phyloP scores from a whole-genome alignment of 192 early-diverging fungal genomes.

The Backusella luteola region DNA sequence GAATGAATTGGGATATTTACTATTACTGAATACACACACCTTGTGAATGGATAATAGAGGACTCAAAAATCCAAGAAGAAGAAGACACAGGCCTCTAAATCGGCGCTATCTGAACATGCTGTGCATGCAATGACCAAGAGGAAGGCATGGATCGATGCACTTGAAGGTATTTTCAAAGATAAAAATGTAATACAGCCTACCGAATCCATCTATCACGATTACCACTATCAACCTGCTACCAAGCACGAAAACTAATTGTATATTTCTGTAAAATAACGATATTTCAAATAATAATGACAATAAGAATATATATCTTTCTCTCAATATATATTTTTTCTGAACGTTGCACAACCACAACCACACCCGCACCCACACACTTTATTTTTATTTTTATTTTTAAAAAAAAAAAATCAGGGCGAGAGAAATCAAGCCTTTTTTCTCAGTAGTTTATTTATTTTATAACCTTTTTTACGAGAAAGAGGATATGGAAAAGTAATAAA shows the following conservation, averaged over 20 bases:
- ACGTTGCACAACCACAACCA: neutral
- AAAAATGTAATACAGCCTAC: slow-evolving; percentile 44
- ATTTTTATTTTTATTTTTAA: neutral
- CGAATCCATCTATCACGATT: slow-evolving; percentile 40
- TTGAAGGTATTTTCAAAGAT: slow-evolving; percentile 51
- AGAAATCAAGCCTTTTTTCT: neutral
- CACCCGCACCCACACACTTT: neutral
- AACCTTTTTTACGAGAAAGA: neutral
- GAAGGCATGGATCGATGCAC: slow-evolving; percentile 58
- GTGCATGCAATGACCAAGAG: slow-evolving; percentile 65
- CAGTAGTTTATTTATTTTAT: neutral
- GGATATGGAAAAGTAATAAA: slow-evolving; percentile 1
- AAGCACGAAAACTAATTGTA: neutral
- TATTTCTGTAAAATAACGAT: slow-evolving; percentile 3
- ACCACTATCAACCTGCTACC: neutral
- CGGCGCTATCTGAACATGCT: slow-evolving; percentile 62
- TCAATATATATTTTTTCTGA: neutral
- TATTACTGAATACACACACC: neutral
- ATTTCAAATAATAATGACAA: neutral
- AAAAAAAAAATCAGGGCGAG: neutral
- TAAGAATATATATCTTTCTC: too few relatives aligned
- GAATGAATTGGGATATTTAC: neutral
- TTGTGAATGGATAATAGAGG: slow-evolving; percentile 25
- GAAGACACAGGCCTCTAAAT: slow-evolving; percentile 46
- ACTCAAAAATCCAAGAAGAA: slow-evolving; percentile 70